Conservation (phyloP, 331 rosid species). For the Spiraea crenata region DNA sequence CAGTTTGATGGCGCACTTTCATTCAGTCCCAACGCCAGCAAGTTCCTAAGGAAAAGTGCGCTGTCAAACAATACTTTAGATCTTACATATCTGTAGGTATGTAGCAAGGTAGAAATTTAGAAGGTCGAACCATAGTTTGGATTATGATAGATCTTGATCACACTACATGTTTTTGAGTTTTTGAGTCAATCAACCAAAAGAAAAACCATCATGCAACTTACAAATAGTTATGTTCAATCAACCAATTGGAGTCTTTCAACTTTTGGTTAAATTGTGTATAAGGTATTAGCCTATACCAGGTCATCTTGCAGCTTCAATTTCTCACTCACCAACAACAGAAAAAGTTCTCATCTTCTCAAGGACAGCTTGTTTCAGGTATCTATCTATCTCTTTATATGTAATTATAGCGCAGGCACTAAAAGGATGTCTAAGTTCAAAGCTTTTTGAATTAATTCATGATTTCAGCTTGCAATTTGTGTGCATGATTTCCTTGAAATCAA, state of each 20-base stretch:
- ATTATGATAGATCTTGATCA: constrained; percentile 12
- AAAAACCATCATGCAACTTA: not conserved
- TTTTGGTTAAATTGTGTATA: not conserved
- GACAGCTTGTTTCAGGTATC: constrained; percentile 16
- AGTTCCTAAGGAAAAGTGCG: too few relatives aligned
- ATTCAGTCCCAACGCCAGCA: too few relatives aligned
- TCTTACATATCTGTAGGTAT: too few relatives aligned
- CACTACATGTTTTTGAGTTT: constrained; percentile 1
- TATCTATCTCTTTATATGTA: not conserved
- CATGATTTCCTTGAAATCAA: too few relatives aligned
- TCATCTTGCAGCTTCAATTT: constrained; percentile 96
- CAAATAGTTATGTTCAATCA: not conserved
- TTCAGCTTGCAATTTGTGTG: not conserved
- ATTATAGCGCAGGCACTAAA: too few relatives aligned
- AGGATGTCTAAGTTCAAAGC: not conserved
- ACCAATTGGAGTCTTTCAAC: not conserved
- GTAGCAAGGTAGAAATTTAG: too few relatives aligned
- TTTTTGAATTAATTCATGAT: not conserved
- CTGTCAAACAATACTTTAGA: too few relatives aligned
- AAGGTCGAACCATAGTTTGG: not conserved
- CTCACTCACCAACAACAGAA: constrained; percentile 64
- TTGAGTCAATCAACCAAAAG: not conserved
- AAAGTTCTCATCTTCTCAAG: not conserved
- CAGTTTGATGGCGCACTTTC: too few relatives aligned
- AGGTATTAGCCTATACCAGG: constrained; percentile 44